Base-by-base conservation (phyloP, 169 alveolate species). In the Perkinsus marinus region DNA sequence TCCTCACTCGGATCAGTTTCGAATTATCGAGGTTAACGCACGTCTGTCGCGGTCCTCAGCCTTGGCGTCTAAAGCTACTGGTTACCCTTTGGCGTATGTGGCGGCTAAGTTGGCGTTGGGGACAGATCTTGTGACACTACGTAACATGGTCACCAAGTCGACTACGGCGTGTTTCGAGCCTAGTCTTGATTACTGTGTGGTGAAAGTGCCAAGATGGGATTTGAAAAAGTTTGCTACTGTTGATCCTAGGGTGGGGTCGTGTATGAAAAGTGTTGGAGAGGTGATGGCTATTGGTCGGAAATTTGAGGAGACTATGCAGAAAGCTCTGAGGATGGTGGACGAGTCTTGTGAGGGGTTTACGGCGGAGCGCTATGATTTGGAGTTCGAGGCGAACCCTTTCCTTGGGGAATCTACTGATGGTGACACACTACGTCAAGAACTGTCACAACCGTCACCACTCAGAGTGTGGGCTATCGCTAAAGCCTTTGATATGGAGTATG, bases 101-200 rank as follows among this genome's bases (percentile, higher is more conserved):
- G 97, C 98, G 17, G 98, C 98, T 9, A 96, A 96, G 93, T 93
- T 97, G 57, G 98, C 97, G 0, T 91, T 97, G 47, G 98, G 98
- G 6, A 93, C 93, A 90, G 97, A 95, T 91, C 94, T 95, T 36
- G 39, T 91, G 47, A 90, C 90, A 37, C 91, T 94, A 95, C 92
- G 96, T 89, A 96, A 96, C 92, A 93, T 95, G 26, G 96, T 96
- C 90, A 97, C 98, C 13, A 93, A 93, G 91, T 94, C 93, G 93
- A 97, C 98, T 13, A 96, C 98, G 10, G 98, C 98, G 13, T 97
- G 98, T 94, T 97, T 95, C 93, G 98, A 97, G 93, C 98, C 98
- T 26, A 93, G 96, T 90, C 95, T 97, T 39, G 98, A 97, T 92
- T 97, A 97, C 91, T 93, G 95, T 68, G 97, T 96, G 36, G 96